Percentiles rank a stretch among this genome's conserved stretches.
Conservation (phyloP, 371 early-diverging fungal species). For the Mortierella sp. region DNA sequence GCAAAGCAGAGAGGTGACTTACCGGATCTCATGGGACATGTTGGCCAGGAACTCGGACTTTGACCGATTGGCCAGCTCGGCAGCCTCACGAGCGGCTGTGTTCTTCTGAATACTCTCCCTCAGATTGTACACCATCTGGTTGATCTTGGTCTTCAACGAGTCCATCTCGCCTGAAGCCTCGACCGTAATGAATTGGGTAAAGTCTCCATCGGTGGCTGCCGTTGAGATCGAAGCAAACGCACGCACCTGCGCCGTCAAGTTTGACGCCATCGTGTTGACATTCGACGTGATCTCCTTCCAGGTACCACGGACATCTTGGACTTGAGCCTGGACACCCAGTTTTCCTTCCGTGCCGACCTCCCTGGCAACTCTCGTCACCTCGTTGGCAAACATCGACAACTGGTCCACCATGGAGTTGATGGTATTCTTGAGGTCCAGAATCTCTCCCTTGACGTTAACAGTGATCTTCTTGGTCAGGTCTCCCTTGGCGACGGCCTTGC, state of each 20-base stretch:
- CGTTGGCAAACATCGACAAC: slow-evolving; percentile 63
- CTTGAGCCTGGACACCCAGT: slow-evolving; percentile 65
- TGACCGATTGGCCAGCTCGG: slow-evolving; percentile 80
- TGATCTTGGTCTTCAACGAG: slow-evolving; percentile 82
- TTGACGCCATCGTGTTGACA: slow-evolving; percentile 72
- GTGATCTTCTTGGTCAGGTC: slow-evolving; percentile 65
- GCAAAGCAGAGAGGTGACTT: not conserved
- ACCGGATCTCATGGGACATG: slow-evolving; percentile 77
- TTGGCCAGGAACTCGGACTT: slow-evolving; percentile 84
- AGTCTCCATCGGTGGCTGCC: slow-evolving; percentile 78
- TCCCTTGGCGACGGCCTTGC: slow-evolving; percentile 64
- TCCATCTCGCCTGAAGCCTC: slow-evolving; percentile 85
- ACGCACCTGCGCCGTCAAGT: slow-evolving; percentile 72
- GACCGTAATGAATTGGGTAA: slow-evolving; percentile 74
- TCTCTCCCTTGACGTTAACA: slow-evolving; percentile 65
- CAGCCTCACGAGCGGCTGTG: slow-evolving; percentile 78
- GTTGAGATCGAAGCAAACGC: slow-evolving; percentile 74
- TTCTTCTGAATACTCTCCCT: slow-evolving; percentile 80
- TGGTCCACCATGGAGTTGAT: slow-evolving; percentile 68
- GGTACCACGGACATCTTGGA: slow-evolving; percentile 68
- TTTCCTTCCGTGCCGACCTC: slow-evolving; percentile 70
- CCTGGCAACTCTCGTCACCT: slow-evolving; percentile 66
- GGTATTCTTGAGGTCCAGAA: slow-evolving; percentile 67
- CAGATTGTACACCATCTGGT: slow-evolving; percentile 77
- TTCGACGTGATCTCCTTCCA: slow-evolving; percentile 78